A percentile compares a stretch with the other conserved stretches of the same genome.
These are phyloP conservation scores for Dactylellina sp. DNA, from an alignment of 2,329 filamentous ascomycete species.

Conservation along the genomic window DNA sequence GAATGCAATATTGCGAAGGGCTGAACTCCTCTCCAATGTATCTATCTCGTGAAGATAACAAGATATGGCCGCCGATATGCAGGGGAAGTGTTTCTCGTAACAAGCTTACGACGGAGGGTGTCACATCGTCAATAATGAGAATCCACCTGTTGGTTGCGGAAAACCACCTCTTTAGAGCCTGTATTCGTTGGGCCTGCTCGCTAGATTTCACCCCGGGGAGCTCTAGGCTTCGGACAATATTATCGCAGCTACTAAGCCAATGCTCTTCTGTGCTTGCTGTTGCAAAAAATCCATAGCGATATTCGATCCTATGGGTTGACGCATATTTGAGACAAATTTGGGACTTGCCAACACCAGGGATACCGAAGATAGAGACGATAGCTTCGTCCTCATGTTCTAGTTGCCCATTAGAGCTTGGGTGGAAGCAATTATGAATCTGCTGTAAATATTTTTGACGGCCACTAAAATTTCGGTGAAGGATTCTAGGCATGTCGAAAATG, in stretches of 20 bases:
- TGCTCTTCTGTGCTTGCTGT: conserved; percentile 16
- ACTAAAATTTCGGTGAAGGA: conserved; percentile 29
- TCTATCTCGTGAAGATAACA: conserved; percentile 22
- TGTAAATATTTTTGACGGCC: conserved; percentile 7
- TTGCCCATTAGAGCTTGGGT: not conserved
- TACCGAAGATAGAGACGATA: conserved; percentile 24
- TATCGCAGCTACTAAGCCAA: conserved; percentile 26
- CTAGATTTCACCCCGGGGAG: not conserved
- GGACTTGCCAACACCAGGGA: conserved; percentile 25
- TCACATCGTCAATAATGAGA: conserved; percentile 28
- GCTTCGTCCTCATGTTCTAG: no score
- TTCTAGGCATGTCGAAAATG: conserved; percentile 20
- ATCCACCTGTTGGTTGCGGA: not conserved
- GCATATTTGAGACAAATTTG: conserved; percentile 25
- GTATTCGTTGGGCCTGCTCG: not conserved
- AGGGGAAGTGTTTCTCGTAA: conserved; percentile 1
- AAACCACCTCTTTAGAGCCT: conserved; percentile 11
- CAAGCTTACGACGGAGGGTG: not conserved
- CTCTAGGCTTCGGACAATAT: not conserved
- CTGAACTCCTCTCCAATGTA: conserved; percentile 12
- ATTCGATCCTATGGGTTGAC: conserved; percentile 6
- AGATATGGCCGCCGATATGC: conserved; percentile 12
- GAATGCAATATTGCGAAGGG: not conserved
- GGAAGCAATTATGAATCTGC: conserved; percentile 12
- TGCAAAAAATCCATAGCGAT: conserved; percentile 17